Conservation (phyloP, 2,329 filamentous ascomycete genomes). For the Colletotrichum scovillei region DNA sequence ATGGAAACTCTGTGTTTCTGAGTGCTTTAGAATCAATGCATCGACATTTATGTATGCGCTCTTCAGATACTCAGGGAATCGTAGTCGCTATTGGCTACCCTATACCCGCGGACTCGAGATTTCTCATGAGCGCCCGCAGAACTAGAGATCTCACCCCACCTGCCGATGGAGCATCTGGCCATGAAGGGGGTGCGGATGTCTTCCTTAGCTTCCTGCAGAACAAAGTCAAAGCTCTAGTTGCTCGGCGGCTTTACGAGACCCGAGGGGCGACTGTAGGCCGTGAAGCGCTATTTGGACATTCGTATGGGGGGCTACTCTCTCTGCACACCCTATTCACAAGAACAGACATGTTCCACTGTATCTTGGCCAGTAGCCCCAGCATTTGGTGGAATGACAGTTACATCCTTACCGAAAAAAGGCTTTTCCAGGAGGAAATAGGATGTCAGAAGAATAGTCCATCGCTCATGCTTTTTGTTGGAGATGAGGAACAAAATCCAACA, state of each 20-base stretch:
- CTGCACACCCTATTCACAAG: conserved; percentile 56
- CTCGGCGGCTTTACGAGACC: conserved; percentile 42
- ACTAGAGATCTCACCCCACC: conserved; percentile 45
- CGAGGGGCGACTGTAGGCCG: conserved; percentile 43
- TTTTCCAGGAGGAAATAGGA: conserved; percentile 38
- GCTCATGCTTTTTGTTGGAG: conserved; percentile 48
- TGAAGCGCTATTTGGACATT: conserved; percentile 61
- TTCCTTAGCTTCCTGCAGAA: conserved; percentile 57
- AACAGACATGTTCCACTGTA: conserved; percentile 54
- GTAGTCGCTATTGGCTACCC: conserved; percentile 49
- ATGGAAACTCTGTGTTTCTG: conserved; percentile 49
- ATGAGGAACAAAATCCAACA: conserved; percentile 45
- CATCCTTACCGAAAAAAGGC: conserved; percentile 46
- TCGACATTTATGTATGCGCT: conserved; percentile 36
- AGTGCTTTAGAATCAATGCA: conserved; percentile 44
- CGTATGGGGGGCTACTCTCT: conserved; percentile 59
- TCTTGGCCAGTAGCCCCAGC: conserved; percentile 57
- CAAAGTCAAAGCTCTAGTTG: conserved; percentile 48
- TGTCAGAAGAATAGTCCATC: conserved; percentile 22
- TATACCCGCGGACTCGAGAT: conserved; percentile 32
- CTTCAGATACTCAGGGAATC: conserved; percentile 43
- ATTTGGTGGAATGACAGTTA: conserved; percentile 60
- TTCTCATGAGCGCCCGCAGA: conserved; percentile 44
- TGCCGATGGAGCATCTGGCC: conserved; percentile 38
- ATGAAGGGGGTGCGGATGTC: conserved; percentile 54